A percentile compares a stretch with the other conserved stretches of the same genome.
Evolutionary conservation across 2,329 filamentous ascomycete genomes (phyloP).

Genomic region (Calonectria pseudoturangicola): DNA sequence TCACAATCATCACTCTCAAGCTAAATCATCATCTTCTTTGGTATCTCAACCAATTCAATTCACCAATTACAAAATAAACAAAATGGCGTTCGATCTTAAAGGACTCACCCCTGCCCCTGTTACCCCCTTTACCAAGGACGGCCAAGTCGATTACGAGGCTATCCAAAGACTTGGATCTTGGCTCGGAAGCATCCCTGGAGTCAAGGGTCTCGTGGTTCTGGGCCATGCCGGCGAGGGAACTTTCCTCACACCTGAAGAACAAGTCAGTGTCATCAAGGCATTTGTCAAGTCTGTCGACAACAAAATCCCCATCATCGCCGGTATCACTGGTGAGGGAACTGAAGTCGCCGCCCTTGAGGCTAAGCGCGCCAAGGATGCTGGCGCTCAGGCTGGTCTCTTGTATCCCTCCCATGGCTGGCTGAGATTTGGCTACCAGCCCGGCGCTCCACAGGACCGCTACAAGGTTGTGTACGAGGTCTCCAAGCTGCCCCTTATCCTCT

Average conservation of each 20-base stretch:
- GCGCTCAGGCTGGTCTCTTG: slow-evolving; percentile 69
- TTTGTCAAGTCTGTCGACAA: slow-evolving; percentile 71
- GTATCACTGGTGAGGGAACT: slow-evolving; percentile 72
- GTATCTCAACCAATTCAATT: not conserved
- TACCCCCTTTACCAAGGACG: slow-evolving; percentile 69
- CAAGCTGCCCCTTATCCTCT: slow-evolving; percentile 69
- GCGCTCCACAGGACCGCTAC: slow-evolving; percentile 72
- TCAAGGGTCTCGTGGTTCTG: slow-evolving; percentile 72
- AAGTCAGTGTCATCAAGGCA: slow-evolving; percentile 69
- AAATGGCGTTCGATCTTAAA: slow-evolving; percentile 65
- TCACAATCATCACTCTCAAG: not conserved
- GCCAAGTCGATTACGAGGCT: slow-evolving; percentile 69
- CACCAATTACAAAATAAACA: slow-evolving; percentile 27
- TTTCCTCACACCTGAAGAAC: slow-evolving; percentile 70
- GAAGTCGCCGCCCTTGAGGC: slow-evolving; percentile 71
- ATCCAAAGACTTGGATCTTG: slow-evolving; percentile 72
- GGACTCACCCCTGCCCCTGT: slow-evolving; percentile 71
- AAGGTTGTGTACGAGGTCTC: slow-evolving; percentile 69
- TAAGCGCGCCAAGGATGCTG: slow-evolving; percentile 69
- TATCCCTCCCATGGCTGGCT: slow-evolving; percentile 74
- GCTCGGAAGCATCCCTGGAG: slow-evolving; percentile 70
- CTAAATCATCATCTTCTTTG: slow-evolving; percentile 1
- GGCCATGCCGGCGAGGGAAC: slow-evolving; percentile 74
- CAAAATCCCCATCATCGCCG: slow-evolving; percentile 70
- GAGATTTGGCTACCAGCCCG: slow-evolving; percentile 72